Percentiles rank a stretch among this genome's conserved stretches.
phyloP scores from a whole-genome alignment of 768 basidiomycete genomes.

The Mycena rebaudengoi region DNA sequence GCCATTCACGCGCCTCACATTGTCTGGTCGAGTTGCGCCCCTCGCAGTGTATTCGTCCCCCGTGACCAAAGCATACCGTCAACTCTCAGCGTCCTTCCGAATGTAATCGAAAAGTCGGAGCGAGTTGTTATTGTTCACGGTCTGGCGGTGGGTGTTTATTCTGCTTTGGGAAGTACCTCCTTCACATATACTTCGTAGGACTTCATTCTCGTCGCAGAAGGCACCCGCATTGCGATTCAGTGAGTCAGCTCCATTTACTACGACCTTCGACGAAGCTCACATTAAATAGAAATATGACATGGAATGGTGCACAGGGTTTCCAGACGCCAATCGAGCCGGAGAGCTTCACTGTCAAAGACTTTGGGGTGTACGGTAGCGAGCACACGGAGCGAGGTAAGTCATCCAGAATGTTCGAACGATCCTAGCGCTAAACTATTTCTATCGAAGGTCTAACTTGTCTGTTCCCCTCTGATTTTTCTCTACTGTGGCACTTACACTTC shows the following conservation, averaged over 20 bases:
- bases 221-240: conserved; percentile 65
- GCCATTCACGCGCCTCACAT: conserved; percentile 74
- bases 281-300: conserved; percentile 52
- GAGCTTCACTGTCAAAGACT: conserved; percentile 67
- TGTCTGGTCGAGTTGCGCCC: conserved; percentile 63
- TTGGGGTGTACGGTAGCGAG: conserved; percentile 68
- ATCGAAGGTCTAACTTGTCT: conserved; percentile 72
- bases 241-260: conserved; percentile 31
- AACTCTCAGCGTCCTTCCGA: conserved; percentile 69
- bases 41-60: conserved; percentile 58
- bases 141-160: conserved; percentile 58
- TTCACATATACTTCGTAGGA: conserved; percentile 33
- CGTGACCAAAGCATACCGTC: conserved; percentile 69
- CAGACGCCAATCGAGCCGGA: conserved; percentile 68
- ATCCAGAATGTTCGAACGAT: too few species aligned
- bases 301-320: conserved; percentile 73
- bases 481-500: neutral
- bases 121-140: conserved; percentile 74
- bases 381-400: conserved; percentile 73
- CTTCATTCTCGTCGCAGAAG: conserved; percentile 53
- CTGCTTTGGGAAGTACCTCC: conserved; percentile 32
- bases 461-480: conserved; percentile 22
- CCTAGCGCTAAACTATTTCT: too few species aligned
- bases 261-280: neutral
- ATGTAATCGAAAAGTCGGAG: conserved; percentile 74